A percentile compares a stretch with the other conserved stretches of the same genome.
phyloP scores from a whole-genome alignment of 2,329 filamentous ascomycete genomes.

The Macroventuria anomochaeta region DNA sequence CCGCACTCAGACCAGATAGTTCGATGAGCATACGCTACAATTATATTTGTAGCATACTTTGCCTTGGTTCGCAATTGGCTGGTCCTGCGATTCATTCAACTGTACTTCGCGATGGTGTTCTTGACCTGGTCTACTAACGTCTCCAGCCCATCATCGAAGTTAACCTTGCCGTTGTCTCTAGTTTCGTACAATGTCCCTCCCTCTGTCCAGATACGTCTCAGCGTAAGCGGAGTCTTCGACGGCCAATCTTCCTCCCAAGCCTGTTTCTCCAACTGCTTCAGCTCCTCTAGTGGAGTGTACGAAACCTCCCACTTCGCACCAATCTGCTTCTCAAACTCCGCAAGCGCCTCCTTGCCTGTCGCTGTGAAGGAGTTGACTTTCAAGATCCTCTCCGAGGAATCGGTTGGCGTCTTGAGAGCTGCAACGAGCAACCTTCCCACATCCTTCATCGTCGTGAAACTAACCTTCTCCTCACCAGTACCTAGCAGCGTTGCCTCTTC shows the following conservation, averaged over 20 bases:
- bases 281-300: slow-evolving; percentile 60
- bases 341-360: slow-evolving; percentile 66
- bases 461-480: slow-evolving; percentile 66
- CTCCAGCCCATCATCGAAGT: slow-evolving; percentile 55
- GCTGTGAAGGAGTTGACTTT: slow-evolving; percentile 75
- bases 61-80: not conserved
- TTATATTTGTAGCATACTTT: not conserved
- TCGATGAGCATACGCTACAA: not conserved
- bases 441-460: slow-evolving; percentile 74
- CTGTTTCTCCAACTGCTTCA: slow-evolving; percentile 65
- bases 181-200: slow-evolving; percentile 74
- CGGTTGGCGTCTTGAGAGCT: slow-evolving; percentile 61
- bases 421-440: slow-evolving; percentile 71
- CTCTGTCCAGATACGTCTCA: slow-evolving; percentile 74
- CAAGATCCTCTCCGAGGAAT: slow-evolving; percentile 59
- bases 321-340: slow-evolving; percentile 73
- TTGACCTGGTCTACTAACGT: slow-evolving; percentile 58
- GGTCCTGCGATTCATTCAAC: not conserved
- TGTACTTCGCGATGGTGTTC: slow-evolving; percentile 25
- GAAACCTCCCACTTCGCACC: slow-evolving; percentile 62
- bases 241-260: slow-evolving; percentile 63
- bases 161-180: slow-evolving; percentile 68
- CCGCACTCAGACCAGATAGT: not conserved
- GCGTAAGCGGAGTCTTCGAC: slow-evolving; percentile 62
- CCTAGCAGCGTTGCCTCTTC: slow-evolving; percentile 68